Evolutionary conservation across 1,139 yeast species (phyloP).

Genomic region (Protomyces macrosporus): DNA sequence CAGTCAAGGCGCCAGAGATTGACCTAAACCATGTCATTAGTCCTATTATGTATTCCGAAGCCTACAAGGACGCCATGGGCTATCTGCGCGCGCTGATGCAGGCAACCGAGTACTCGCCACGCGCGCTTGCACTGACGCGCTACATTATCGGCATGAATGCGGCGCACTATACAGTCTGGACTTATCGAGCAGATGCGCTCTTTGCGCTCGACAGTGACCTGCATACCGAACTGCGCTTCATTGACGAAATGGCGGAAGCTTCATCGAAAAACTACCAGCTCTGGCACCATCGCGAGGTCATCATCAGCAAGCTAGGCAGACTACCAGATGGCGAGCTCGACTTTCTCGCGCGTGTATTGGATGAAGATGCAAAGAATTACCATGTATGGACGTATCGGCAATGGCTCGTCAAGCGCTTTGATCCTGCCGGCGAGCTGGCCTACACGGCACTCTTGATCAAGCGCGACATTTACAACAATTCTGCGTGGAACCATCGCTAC

Average conservation of each 20-base stretch:
- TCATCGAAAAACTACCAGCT: conserved; percentile 91
- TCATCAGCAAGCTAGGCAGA: background rate
- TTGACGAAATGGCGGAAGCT: conserved; percentile 65
- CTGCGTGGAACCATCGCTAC: conserved; percentile 89
- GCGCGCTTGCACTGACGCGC: conserved; percentile 66
- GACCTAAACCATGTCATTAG: conserved; percentile 52
- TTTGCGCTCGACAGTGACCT: conserved; percentile 34
- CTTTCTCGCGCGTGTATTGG: conserved; percentile 42
- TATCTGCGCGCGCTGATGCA: conserved; percentile 57
- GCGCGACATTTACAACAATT: conserved; percentile 74
- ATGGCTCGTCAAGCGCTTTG: conserved; percentile 36
- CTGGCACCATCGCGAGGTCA: conserved; percentile 80
- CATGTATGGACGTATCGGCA: conserved; percentile 86
- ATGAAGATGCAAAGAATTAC: conserved; percentile 79
- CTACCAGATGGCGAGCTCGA: background rate
- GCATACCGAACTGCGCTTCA: conserved; percentile 62
- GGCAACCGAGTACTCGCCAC: conserved; percentile 56
- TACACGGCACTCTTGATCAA: conserved; percentile 51
- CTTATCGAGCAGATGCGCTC: conserved; percentile 60
- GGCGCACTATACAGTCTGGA: conserved; percentile 91
- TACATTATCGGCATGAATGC: conserved; percentile 64
- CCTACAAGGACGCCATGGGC: conserved; percentile 60
- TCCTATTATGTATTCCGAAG: conserved; percentile 69
- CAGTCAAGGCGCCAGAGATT: conserved; percentile 39
- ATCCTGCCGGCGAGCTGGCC: conserved; percentile 46